phyloP scores from a whole-genome alignment of 2,329 filamentous ascomycete species.

The Alternaria sp. region DNA sequence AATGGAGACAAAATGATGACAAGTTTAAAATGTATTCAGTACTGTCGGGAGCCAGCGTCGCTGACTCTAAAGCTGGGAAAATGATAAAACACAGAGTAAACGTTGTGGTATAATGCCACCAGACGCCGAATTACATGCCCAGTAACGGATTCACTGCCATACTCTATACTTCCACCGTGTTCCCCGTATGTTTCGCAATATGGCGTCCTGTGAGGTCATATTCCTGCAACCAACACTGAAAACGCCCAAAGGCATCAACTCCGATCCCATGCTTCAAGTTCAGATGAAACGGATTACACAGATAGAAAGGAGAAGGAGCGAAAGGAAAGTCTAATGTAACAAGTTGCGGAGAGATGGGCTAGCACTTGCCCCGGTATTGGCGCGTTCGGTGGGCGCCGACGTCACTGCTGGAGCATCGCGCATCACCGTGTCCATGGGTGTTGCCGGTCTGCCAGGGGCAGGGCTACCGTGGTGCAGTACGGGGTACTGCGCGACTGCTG shows the following conservation, averaged over 20 bases:
- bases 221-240: conserved; percentile 25
- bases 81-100: conserved; percentile 26
- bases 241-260: conserved; percentile 27
- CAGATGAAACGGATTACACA: neutral
- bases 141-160: conserved; percentile 20
- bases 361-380: conserved; percentile 53
- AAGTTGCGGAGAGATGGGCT: conserved; percentile 59
- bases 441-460: conserved; percentile 43
- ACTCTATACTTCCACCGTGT: conserved; percentile 16
- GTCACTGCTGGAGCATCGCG: conserved; percentile 40
- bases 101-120: conserved; percentile 45
- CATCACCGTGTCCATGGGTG: conserved; percentile 47
- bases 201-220: conserved; percentile 7
- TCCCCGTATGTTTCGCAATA: conserved; percentile 19
- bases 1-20: neutral
- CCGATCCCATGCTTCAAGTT: conserved; percentile 27
- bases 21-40: neutral
- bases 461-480: conserved; percentile 44
- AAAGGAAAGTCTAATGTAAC: conserved; percentile 49
- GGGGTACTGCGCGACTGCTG: conserved; percentile 34
- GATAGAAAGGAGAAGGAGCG: conserved; percentile 11
- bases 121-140: conserved; percentile 30
- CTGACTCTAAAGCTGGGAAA: conserved; percentile 12
- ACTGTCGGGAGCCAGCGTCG: neutral
- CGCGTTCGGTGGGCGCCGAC: conserved; percentile 39